A percentile compares a stretch with the other conserved stretches of the same genome.
These are phyloP conservation scores for Trichoderma endophyticum DNA, from an alignment of 2,329 filamentous ascomycete species.

Conservation along the genomic window DNA sequence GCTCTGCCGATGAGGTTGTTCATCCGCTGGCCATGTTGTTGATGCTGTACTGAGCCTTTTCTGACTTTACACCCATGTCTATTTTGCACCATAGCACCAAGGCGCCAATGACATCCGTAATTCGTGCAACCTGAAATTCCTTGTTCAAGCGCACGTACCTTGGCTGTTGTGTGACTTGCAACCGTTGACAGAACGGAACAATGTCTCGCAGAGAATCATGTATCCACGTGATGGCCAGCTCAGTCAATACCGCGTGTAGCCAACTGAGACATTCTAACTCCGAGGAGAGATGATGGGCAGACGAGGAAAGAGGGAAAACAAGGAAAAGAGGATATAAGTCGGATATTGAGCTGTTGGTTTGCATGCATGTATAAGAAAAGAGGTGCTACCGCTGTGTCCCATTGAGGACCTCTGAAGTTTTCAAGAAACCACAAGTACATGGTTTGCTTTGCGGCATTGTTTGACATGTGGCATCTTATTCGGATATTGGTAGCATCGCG, in stretches of 20 bases:
- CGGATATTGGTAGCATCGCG: background rate
- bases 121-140: background rate
- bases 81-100: too few relatives aligned
- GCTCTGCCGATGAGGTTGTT: background rate
- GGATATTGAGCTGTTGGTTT: background rate
- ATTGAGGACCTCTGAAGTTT: background rate
- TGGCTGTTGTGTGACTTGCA: background rate
- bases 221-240: background rate
- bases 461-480: conserved; percentile 18
- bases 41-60: background rate
- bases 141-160: background rate
- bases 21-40: background rate
- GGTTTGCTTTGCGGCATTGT: background rate
- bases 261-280: conserved; percentile 4
- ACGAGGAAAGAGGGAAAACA: background rate
- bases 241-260: background rate
- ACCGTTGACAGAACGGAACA: background rate
- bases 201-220: background rate
- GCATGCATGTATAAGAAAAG: background rate
- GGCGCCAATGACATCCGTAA: background rate
- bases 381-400: background rate
- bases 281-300: background rate
- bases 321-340: background rate
- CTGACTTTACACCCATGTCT: too few relatives aligned
- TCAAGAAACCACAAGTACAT: too few relatives aligned